Percentiles rank a stretch among this genome's conserved stretches.
Evolutionary conservation across 2,329 filamentous ascomycete species (phyloP).

Genomic region (Colletotrichum cordylinicola): DNA sequence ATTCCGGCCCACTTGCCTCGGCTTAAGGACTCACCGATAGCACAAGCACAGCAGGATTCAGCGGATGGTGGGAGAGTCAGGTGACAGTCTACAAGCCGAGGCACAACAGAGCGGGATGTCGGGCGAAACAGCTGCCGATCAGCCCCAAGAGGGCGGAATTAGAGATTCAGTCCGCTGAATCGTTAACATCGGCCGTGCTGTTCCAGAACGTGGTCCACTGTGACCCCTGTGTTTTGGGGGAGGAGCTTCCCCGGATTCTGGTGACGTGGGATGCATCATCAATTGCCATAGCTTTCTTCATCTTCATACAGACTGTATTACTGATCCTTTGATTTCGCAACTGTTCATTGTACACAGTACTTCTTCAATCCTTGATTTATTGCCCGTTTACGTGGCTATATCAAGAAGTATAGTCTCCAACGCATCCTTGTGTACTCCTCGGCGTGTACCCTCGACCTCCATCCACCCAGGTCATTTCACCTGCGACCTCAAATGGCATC

Average conservation of each 20-base stretch:
- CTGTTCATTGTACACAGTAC: neutral
- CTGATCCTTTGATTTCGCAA: neutral
- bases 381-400: neutral
- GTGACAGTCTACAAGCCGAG: neutral
- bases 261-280: neutral
- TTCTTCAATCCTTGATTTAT: rapidly evolving
- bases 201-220: neutral
- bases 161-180: neutral
- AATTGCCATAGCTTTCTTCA: neutral
- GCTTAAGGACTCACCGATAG: neutral
- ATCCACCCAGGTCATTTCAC: neutral
- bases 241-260: neutral
- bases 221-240: neutral
- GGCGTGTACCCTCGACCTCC: neutral
- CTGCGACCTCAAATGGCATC: neutral
- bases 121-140: neutral
- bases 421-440: neutral
- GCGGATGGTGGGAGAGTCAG: neutral
- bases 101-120: neutral
- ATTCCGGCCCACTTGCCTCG: neutral
- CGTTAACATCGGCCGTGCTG: neutral
- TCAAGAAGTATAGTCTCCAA: neutral
- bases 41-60: neutral
- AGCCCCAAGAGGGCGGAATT: neutral
- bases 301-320: neutral